A percentile compares a stretch with the other conserved stretches of the same genome.
Evolutionary conservation across 2,329 filamentous ascomycete genomes (phyloP).

Genomic region (Fusarium sarcochroum): DNA sequence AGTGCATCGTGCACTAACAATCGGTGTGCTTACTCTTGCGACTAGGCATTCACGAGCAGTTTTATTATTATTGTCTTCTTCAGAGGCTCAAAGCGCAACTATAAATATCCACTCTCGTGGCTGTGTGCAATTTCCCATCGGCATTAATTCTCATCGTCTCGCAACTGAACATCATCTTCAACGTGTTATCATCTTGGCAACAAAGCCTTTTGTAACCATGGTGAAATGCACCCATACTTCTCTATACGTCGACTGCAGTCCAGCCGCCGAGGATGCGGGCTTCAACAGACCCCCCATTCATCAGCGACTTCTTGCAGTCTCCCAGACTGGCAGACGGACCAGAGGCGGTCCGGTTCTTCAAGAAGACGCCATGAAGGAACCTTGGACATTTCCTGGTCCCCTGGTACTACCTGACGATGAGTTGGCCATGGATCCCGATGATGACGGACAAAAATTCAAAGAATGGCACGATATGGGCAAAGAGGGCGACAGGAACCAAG

Average conservation of each 20-base stretch:
- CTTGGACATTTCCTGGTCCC: slow-evolving; percentile 67
- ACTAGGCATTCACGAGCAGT: neutral
- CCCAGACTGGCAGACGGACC: slow-evolving; percentile 43
- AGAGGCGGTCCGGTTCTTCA: slow-evolving; percentile 24
- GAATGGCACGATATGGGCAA: slow-evolving; percentile 59
- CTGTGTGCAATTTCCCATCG: neutral
- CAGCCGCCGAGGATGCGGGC: slow-evolving; percentile 21
- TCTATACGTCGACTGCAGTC: slow-evolving; percentile 24
- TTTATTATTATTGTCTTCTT: neutral
- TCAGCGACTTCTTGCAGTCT: slow-evolving; percentile 30
- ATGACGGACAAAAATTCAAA: slow-evolving; percentile 65
- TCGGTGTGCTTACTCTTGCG: neutral
- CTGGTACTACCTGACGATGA: slow-evolving; percentile 72
- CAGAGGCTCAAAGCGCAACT: neutral
- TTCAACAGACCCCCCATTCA: slow-evolving; percentile 26
- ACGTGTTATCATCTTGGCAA: no score
- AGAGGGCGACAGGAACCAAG: slow-evolving; percentile 61
- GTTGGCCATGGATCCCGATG: slow-evolving; percentile 66
- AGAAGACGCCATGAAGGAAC: slow-evolving; percentile 33
- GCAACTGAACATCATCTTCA: neutral
- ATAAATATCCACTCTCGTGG: neutral
- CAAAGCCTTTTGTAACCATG: neutral
- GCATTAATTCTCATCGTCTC: neutral
- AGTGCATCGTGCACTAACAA: neutral
- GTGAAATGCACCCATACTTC: slow-evolving; percentile 1